A percentile compares a stretch with the other conserved stretches of the same genome.
Conservation (phyloP, 2,329 filamentous ascomycete species). For the Cladobotryum mycophilum region DNA sequence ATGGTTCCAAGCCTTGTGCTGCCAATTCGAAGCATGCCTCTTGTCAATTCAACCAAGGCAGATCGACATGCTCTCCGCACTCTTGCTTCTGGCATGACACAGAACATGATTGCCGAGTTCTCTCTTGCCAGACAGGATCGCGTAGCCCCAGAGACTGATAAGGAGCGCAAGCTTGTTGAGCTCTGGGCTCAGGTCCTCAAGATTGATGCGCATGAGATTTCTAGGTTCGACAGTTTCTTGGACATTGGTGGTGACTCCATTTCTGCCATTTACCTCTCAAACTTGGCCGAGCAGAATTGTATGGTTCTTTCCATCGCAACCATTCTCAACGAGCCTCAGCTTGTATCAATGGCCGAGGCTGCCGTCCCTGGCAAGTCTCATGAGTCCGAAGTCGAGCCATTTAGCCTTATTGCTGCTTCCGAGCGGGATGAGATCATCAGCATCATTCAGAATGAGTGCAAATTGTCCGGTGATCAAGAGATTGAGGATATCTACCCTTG, state of each 20-base stretch:
- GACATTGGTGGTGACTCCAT: constrained; percentile 15
- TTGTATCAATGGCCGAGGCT: not conserved
- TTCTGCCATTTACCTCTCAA: constrained; percentile 11
- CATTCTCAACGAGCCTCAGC: constrained; percentile 12
- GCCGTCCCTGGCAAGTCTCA: not conserved
- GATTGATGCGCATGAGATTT: constrained; percentile 3
- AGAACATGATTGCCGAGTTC: not conserved
- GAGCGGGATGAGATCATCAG: not conserved
- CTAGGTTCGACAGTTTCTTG: constrained; percentile 13
- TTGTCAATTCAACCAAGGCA: constrained; percentile 8
- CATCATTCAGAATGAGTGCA: not conserved
- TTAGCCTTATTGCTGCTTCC: constrained; percentile 1
- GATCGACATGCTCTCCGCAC: not conserved
- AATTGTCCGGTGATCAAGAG: not conserved
- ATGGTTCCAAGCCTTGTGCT: constrained; percentile 8
- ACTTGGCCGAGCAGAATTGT: constrained; percentile 7
- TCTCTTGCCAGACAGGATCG: not conserved
- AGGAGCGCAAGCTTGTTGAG: not conserved
- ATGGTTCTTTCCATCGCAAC: constrained; percentile 10
- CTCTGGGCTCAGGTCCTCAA: constrained; percentile 2
- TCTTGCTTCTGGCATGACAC: not conserved
- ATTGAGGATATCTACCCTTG: constrained; percentile 18
- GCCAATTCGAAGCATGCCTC: constrained; percentile 7
- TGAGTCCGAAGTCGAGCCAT: not conserved
- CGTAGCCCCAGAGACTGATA: not conserved